Base-by-base conservation (phyloP, 805 yeast species). In the Lachancea nothofagi region DNA sequence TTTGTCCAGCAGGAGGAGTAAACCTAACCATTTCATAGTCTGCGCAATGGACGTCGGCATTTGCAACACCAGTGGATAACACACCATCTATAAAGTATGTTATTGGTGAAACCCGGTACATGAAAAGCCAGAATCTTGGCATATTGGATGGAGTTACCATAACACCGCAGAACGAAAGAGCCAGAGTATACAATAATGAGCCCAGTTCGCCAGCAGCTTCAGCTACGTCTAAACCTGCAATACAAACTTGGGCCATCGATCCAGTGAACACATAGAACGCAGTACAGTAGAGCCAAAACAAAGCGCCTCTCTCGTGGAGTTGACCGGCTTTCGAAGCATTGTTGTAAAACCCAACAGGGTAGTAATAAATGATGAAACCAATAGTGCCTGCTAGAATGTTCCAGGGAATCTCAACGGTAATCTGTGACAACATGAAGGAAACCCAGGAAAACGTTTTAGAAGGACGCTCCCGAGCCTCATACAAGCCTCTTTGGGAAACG, bases 51-150 rank as follows among this genome's bases (percentile, higher is more conserved):
- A 79, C 75, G 0, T 50, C 38, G 7, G 66, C 64, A 43, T 70
- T 70, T 31, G 78, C 81, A 48, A 80, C 61, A 46, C 78, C 83
- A 37, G 73, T 65, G 29, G 77, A 62, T 40, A 80, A 57, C 50
- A 76, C 59, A 30, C 77, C 79, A 14, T 69, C 64, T 38, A 83
- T 65, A 64, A 80, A 70, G 50, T 82, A 83, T 1, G 87, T 78
- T 46, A 80, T 65, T 14, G 93, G 90, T 18, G 81, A 76, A 14
- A 69, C 72, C 56, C 88, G 69, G 69, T 81, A 83, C 86, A 83
- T 78, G 69, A 81, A 83, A 31, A 72, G 66, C 88, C 89, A 80
- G 69, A 84, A 84, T n/a, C 86, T 77, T 23, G 83, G 83, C 66
- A 80, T 55, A 22, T 61, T 65, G 14, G 66, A 65, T 44, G 77